Conservation (phyloP, 768 basidiomycete genomes). For the Xerocomellus chrysenteron region DNA sequence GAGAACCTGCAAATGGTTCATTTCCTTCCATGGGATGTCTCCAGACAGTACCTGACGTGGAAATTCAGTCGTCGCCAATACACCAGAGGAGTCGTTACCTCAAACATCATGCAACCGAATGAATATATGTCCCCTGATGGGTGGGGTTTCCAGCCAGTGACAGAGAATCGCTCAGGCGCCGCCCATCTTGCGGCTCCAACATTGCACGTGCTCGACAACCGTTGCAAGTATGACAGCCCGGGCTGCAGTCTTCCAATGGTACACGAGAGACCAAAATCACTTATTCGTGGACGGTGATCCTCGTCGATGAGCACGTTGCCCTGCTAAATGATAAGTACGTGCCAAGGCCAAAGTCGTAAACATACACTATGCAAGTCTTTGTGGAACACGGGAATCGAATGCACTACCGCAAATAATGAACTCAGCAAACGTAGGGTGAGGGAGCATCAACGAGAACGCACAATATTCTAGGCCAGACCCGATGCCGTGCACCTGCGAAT, state of each 20-base stretch:
- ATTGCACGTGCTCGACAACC: neutral
- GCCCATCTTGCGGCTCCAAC: neutral
- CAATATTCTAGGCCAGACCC: neutral
- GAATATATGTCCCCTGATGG: slow-evolving; percentile 2
- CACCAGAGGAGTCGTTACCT: neutral
- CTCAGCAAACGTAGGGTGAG: neutral
- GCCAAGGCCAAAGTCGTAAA: neutral
- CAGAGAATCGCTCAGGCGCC: neutral
- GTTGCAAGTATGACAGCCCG: neutral
- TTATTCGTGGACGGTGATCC: neutral
- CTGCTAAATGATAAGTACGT: neutral
- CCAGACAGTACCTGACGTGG: neutral
- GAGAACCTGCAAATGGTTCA: neutral
- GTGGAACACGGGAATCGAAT: neutral
- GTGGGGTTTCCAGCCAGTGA: neutral
- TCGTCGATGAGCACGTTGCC: neutral
- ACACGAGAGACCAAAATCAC: neutral
- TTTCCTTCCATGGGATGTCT: slow-evolving; percentile 7
- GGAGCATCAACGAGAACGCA: neutral
- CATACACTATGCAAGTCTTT: slow-evolving; percentile 1
- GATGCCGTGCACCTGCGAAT: neutral
- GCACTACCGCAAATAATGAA: neutral
- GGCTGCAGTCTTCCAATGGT: neutral
- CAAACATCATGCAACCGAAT: neutral
- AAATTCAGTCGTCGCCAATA: neutral